These are phyloP conservation scores for Boletus fagicola DNA, from an alignment of 768 basidiomycete species.

Conservation along the genomic window DNA sequence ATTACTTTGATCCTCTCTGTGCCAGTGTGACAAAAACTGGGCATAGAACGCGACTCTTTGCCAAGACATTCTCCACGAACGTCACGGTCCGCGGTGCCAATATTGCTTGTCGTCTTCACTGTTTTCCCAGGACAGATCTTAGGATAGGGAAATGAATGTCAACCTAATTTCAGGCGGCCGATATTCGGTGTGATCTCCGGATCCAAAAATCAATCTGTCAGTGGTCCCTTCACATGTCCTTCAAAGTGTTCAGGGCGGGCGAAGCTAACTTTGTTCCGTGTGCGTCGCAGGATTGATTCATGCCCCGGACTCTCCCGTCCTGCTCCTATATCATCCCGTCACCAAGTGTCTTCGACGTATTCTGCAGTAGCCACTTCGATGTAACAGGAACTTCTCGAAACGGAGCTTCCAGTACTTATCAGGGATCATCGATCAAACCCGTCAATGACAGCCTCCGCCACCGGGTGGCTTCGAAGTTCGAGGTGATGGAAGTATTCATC, in stretches of 20 bases:
- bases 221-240: background rate
- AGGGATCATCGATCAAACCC: background rate
- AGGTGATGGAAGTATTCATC: background rate
- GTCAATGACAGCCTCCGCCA: background rate
- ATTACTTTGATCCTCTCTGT: too few relatives aligned
- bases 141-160: too few relatives aligned
- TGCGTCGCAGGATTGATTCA: background rate
- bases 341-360: background rate
- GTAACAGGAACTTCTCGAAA: background rate
- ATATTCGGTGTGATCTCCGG: too few relatives aligned
- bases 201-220: too few relatives aligned
- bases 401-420: background rate
- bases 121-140: too few relatives aligned
- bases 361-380: background rate
- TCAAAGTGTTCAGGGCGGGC: background rate
- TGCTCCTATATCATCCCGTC: background rate
- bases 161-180: too few relatives aligned
- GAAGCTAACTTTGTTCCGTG: background rate
- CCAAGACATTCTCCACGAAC: background rate
- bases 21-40: background rate
- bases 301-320: background rate
- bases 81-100: too few relatives aligned
- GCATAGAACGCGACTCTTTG: background rate
- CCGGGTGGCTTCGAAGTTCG: background rate
- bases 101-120: too few relatives aligned